These are phyloP conservation scores for Suillus alpinus DNA, from an alignment of 768 basidiomycete species.

Conservation along the genomic window DNA sequence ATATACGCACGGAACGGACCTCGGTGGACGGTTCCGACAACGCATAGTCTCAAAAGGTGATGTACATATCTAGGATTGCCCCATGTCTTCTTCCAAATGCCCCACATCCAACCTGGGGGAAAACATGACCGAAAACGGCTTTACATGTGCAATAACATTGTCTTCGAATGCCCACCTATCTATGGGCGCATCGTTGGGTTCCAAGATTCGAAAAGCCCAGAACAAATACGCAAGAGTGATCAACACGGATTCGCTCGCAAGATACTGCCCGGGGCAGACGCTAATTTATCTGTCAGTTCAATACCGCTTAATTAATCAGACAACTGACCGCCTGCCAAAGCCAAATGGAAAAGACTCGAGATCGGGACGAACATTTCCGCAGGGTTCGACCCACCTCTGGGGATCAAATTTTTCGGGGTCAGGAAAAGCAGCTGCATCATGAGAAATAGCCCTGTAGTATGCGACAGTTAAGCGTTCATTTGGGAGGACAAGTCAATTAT, in stretches of 20 bases:
- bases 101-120: conserved; percentile 36
- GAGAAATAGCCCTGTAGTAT: conserved; percentile 42
- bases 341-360: conserved; percentile 50
- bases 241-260: conserved; percentile 44
- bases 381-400: conserved; percentile 47
- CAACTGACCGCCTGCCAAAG: conserved; percentile 42
- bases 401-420: conserved; percentile 55
- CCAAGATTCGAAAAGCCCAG: conserved; percentile 56
- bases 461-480: too few relatives aligned
- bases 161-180: conserved; percentile 57
- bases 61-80: not conserved
- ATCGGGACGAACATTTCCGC: conserved; percentile 45
- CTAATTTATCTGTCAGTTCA: conserved; percentile 23
- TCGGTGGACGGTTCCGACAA: not conserved
- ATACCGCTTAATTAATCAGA: not conserved
- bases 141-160: conserved; percentile 51
- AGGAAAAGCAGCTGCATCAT: conserved; percentile 48
- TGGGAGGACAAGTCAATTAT: not conserved
- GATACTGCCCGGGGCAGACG: conserved; percentile 59
- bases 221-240: conserved; percentile 60
- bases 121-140: conserved; percentile 53
- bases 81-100: conserved; percentile 2
- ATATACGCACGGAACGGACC: not conserved
- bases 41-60: not conserved
- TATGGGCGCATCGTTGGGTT: conserved; percentile 49